Percentiles rank a stretch among this genome's conserved stretches.
phyloP scores from a whole-genome alignment of 176 grass and related monocot genomes.

The Rhynchospora tenuis region DNA sequence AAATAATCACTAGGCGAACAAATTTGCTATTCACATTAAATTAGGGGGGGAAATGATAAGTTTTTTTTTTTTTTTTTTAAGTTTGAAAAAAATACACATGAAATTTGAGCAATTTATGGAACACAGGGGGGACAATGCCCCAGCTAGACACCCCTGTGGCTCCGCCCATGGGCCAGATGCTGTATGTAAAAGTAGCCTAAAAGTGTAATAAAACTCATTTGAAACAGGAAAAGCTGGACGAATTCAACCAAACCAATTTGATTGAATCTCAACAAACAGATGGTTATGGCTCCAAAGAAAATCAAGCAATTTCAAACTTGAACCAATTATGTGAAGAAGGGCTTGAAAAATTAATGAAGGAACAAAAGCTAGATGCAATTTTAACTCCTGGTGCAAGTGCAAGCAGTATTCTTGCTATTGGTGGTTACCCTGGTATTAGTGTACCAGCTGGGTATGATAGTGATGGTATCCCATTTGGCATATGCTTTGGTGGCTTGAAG shows the following conservation, averaged over 20 bases:
- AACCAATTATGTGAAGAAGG: slow-evolving; percentile 40
- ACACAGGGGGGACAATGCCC: too few species aligned
- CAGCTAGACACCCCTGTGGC: too few species aligned
- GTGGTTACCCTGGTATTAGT: slow-evolving; percentile 56
- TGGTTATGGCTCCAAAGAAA: slow-evolving; percentile 42
- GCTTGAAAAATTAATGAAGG: slow-evolving; percentile 56
- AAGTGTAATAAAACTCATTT: neutral
- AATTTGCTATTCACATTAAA: too few species aligned
- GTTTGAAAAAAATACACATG: too few species aligned
- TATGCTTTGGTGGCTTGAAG: slow-evolving; percentile 69
- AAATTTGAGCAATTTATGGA: too few species aligned
- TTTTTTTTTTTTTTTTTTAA: too few species aligned
- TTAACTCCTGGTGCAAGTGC: slow-evolving; percentile 39
- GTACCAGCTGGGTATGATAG: slow-evolving; percentile 61
- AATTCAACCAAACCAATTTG: slow-evolving; percentile 57
- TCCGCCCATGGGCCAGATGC: too few species aligned
- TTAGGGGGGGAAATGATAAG: too few species aligned
- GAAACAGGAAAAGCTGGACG: slow-evolving; percentile 50
- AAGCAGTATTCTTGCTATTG: slow-evolving; percentile 53
- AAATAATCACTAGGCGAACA: too few species aligned
- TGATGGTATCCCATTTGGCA: slow-evolving; percentile 42
- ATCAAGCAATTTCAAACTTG: slow-evolving; percentile 42
- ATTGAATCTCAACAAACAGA: slow-evolving; percentile 54
- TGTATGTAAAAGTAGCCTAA: neutral
- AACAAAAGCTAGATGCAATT: slow-evolving; percentile 50